Base-by-base conservation (phyloP, 208 protist species). In the Endotrypanum monterogeii region DNA sequence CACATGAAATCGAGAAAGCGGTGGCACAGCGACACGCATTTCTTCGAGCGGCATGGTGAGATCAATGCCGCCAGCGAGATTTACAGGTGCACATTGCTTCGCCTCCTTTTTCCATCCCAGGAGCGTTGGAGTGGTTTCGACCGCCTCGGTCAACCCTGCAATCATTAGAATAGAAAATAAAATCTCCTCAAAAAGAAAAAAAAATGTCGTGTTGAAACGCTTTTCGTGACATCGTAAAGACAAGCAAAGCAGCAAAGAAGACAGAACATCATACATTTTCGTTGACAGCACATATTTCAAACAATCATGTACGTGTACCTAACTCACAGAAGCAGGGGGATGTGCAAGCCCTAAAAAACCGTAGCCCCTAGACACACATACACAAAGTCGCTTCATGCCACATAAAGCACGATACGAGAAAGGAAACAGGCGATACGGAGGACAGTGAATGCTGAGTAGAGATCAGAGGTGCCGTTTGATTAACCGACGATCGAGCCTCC, bases 41-140 rank as follows among this genome's bases (percentile, higher is more conserved):
- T 78, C 72, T 16, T 72, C 80, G 2, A 87, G 83, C 23, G 74
- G 67, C 14, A 86, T 67, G 14, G 82, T 90, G 32, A 90, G 67
- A 65, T 90, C 85, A 9, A 89, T 46, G 14, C 72, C 79, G 18
- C 65, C 58, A 23, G 76, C 71, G 54, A 80, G 76, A 35, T 56
- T 25, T 18, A 84, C 73, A 9, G 68, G 66, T 0, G 71, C 48
- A 2, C 72, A 79, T 51, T 86, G 73, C 67, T 70, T 61, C 1
- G 74, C 83, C 60, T 82, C 79, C 18, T 71, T 57, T 55, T 84
- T 87, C 87, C 87, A 91, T 63, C 80, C 71, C 23, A 39, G 51
- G 25, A 85, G 73, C 75, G 89, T 91, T 12, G 67, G 56, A 60
- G 80, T 75, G 37, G 84, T 82, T 72, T 79, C 73, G 16, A 76